Base-by-base conservation (phyloP, 1,139 yeast species). In the Pichia sp. region DNA sequence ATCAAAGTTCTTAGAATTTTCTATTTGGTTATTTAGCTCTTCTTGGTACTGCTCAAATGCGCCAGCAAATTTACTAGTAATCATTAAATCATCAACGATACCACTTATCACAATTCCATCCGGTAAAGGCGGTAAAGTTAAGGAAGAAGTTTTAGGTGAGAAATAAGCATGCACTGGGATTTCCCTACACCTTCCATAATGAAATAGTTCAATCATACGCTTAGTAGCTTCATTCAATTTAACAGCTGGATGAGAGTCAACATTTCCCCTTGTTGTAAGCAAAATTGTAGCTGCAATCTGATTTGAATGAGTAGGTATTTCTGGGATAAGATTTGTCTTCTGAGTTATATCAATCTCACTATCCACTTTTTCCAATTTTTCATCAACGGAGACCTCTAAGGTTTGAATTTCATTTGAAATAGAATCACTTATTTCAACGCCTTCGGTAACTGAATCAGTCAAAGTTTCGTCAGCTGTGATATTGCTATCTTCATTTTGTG, bases 161-260 rank as follows among this genome's bases (percentile, higher is more conserved):
- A 43, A 49, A 48, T 69, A 74, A 3, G 74, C 74, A 55, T 78
- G 82, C 5, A 77, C 69, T 39, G 76, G 57, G 5, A 81, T 55
- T 53, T 82, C 89, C 47, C 88, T 63, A 2, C 83, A 77, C 43
- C 71, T 71, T 0, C 83, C 77, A 9, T 58, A 58, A 4, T 60
- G 51, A 14, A 75, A 56, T 19, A 79, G 55, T 14, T 61, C 58
- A 18, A 63, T 53, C 23, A 77, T 45, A 31, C 61, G 44, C 7
- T 46, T 37, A 10, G 52, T 35, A 21, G 49, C 28, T 47, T 44
- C 32, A 44, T 45, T 50, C 44, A 52, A 14, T 21, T 39, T 35
- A 10, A 35, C 19, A 4, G 25, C 24, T 7, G 25, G 22, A 6
- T 26, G 12, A 17, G 26, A 23, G 15, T 31, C 40, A 5, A 26